Conservation (phyloP, 2,329 filamentous ascomycete genomes). For the Scedosporium dehoogii region DNA sequence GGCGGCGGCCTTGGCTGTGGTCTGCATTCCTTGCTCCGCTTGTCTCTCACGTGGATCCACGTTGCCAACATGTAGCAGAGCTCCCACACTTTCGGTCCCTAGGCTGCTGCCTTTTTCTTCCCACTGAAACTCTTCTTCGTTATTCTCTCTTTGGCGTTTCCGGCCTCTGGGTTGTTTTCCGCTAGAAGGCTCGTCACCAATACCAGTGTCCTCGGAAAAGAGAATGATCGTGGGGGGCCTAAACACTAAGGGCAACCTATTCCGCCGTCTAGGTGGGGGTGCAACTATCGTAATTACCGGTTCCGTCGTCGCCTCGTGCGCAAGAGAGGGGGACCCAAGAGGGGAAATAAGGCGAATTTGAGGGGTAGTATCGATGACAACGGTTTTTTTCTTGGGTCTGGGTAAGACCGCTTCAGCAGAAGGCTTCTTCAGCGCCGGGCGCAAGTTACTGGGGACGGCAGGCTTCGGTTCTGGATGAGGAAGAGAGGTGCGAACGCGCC, state of each 20-base stretch:
- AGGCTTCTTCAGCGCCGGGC: background rate
- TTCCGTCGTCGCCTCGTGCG: too few relatives aligned
- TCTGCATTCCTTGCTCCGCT: background rate
- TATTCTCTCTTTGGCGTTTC: background rate
- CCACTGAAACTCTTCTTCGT: background rate
- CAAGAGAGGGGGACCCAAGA: too few relatives aligned
- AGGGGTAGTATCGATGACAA: background rate
- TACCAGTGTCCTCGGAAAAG: too few relatives aligned
- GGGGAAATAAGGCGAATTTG: background rate
- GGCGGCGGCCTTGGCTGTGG: background rate
- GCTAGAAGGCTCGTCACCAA: too few relatives aligned
- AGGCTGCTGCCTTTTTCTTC: too few relatives aligned
- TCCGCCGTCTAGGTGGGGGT: too few relatives aligned
- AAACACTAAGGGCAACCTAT: too few relatives aligned
- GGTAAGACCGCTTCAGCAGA: background rate
- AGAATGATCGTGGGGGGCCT: too few relatives aligned
- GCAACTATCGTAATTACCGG: too few relatives aligned
- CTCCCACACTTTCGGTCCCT: too few relatives aligned
- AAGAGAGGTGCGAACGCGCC: background rate
- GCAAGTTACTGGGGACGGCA: background rate
- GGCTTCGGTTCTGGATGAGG: background rate
- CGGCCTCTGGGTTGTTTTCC: background rate
- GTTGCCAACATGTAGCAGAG: too few relatives aligned
- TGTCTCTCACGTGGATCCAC: background rate
- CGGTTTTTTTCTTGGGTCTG: background rate